Conservation (phyloP, 306 rosid species). For the Begonia masoniana region DNA sequence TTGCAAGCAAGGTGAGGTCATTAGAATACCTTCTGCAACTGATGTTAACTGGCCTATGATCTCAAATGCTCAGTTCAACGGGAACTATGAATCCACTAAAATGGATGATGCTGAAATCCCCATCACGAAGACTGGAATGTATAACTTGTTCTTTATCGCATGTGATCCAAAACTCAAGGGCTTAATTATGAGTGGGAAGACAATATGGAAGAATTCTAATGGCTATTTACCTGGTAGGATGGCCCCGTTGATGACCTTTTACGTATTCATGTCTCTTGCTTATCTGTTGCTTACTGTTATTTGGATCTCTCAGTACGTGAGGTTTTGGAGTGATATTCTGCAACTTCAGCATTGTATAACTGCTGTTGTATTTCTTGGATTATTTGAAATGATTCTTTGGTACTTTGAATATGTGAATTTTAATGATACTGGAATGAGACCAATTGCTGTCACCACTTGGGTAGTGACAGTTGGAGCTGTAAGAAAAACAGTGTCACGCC, state of each 20-base stretch:
- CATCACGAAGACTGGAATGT: constrained; percentile 80
- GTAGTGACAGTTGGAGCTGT: constrained; percentile 83
- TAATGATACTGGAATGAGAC: constrained; percentile 65
- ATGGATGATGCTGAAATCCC: constrained; percentile 31
- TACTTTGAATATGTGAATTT: constrained; percentile 73
- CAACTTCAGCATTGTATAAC: constrained; percentile 94
- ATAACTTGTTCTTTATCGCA: constrained; percentile 77
- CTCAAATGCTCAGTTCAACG: constrained; percentile 36
- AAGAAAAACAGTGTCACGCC: constrained; percentile 64
- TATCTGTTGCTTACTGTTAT: constrained; percentile 45
- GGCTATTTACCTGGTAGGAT: constrained; percentile 93
- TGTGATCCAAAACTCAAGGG: constrained; percentile 90
- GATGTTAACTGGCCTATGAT: constrained; percentile 71
- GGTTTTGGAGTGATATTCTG: constrained; percentile 83
- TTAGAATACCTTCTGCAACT: constrained; percentile 65
- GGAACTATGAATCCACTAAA: constrained; percentile 18
- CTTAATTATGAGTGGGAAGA: constrained; percentile 68
- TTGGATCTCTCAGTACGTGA: constrained; percentile 81
- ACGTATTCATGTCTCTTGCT: constrained; percentile 59
- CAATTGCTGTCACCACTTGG: constrained; percentile 66
- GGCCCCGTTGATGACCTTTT: constrained; percentile 79
- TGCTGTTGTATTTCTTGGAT: constrained; percentile 67
- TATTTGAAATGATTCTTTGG: constrained; percentile 96
- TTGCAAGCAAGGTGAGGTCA: constrained; percentile 88
- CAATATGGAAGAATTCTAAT: constrained; percentile 80